Conservation (phyloP, 768 basidiomycete genomes). For the Tephrocybe sp. region DNA sequence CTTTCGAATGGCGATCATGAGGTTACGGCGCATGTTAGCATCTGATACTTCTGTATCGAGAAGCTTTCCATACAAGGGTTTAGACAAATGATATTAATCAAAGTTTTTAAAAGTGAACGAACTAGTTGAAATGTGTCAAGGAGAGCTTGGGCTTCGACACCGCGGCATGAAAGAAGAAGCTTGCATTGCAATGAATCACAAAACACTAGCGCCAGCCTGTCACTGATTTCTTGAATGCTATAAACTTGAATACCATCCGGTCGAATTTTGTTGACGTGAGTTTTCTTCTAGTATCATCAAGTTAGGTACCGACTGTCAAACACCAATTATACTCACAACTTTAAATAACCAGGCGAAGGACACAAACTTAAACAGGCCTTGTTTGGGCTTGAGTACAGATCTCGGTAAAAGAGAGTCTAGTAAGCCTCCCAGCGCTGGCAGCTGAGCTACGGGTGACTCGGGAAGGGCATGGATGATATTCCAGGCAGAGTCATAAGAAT, state of each 20-base stretch:
- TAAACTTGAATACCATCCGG: neutral
- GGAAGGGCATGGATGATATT: neutral
- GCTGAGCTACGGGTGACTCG: neutral
- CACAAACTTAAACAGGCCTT: neutral
- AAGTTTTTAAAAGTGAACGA: neutral
- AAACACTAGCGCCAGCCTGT: neutral
- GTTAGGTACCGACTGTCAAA: neutral
- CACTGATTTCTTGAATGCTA: neutral
- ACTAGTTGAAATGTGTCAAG: slow-evolving; percentile 6
- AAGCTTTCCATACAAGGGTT: neutral
- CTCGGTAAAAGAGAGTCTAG: neutral
- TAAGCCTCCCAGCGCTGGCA: neutral
- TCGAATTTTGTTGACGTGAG: neutral
- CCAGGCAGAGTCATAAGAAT: neutral
- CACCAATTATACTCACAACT: neutral
- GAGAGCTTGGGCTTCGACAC: neutral
- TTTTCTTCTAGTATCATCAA: neutral
- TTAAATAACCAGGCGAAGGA: neutral
- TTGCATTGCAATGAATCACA: neutral
- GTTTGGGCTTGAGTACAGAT: neutral
- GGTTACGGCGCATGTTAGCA: slow-evolving; percentile 1
- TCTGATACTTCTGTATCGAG: neutral
- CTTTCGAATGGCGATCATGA: slow-evolving; percentile 10
- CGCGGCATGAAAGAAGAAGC: neutral
- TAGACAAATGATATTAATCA: neutral